Evolutionary conservation across 257 asterid species (phyloP), one percentile per base, ranked within the genome.

Genomic region (Nicotiana benthamiana): DNA sequence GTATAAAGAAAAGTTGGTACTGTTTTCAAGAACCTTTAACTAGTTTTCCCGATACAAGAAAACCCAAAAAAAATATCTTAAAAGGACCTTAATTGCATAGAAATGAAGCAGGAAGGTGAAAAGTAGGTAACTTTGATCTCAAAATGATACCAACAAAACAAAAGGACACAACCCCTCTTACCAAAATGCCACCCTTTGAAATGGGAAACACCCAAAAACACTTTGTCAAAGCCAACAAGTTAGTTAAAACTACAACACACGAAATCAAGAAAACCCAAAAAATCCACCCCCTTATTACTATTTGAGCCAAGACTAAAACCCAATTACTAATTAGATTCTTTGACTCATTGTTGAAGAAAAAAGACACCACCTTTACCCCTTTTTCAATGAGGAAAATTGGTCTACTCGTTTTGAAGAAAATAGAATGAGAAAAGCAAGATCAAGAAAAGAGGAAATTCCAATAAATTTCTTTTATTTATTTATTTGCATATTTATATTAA

Each of bases 371-470:
- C 77, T 59, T 60, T 54, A 12, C 32, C 66, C 6, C 9, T 76
- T 77, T 77, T 59, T 6, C 56, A 40, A 10, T 43, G 46, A 32
- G 11, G 20, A 13, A 57, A 57, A 57, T 18, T 57, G 4, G 9
- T 27, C 15, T 62, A 43, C 59, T 70, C 59, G 15, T 43, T 70
- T 1, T 46, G 13, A 12, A 70, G 24, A 10, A 40, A 36, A 52
- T 1, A 52, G 18, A 52, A 52, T 5, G 57, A 52, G 57, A 4
- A 56, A 15, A 60, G 80, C 20, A 53, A 43, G 22, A 57, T 59
- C 60, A 77, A 77, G 70, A 77, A 77, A 77, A 43, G 48, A n/a
- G 59, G 43, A 22, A 78, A 62, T n/a, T 78, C 54, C 67, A 78
- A 20, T 57, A 60, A 60, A 34, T 8, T 57, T 43, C 77, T 20